phyloP scores from a whole-genome alignment of 1,139 yeast species.

The Suhomyces bolitotheri region DNA sequence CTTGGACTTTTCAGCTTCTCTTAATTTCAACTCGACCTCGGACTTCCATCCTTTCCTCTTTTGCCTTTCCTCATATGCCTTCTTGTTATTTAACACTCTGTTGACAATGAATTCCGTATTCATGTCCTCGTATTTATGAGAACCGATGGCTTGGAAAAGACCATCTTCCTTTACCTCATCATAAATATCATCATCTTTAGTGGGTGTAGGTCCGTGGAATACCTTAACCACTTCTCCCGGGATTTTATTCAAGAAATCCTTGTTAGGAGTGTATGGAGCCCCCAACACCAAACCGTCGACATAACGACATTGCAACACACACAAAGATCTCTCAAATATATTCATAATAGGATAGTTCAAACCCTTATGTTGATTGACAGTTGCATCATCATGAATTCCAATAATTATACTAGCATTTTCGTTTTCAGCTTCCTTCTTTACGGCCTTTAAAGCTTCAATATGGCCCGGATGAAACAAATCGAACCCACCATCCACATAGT shows the following conservation, averaged over 20 bases:
- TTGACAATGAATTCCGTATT: slow-evolving; percentile 66
- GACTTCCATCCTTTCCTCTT: slow-evolving; percentile 76
- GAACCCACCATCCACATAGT: slow-evolving; percentile 81
- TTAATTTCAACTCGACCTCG: slow-evolving; percentile 34
- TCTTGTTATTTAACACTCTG: slow-evolving; percentile 64
- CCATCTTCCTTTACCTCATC: slow-evolving; percentile 36
- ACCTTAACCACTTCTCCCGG: slow-evolving; percentile 48
- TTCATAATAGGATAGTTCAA: slow-evolving; percentile 84
- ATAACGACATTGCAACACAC: slow-evolving; percentile 83
- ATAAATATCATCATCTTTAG: slow-evolving; percentile 42
- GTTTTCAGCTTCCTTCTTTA: slow-evolving; percentile 37
- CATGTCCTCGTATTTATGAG: slow-evolving; percentile 59
- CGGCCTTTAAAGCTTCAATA: slow-evolving; percentile 62
- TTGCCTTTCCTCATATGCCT: slow-evolving; percentile 76
- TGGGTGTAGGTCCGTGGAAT: slow-evolving; percentile 63
- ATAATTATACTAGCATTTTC: slow-evolving; percentile 55
- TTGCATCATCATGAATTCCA: slow-evolving; percentile 67
- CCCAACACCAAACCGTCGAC: slow-evolving; percentile 76
- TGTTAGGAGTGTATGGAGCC: slow-evolving; percentile 59
- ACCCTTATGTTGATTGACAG: slow-evolving; percentile 61
- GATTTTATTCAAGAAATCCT: slow-evolving; percentile 36
- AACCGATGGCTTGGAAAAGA: slow-evolving; percentile 45
- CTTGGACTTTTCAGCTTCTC: slow-evolving; percentile 22
- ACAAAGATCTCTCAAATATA: slow-evolving; percentile 76
- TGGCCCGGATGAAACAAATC: slow-evolving; percentile 95